Percentiles rank a stretch among this genome's conserved stretches.
Conservation (phyloP, 2,329 filamentous ascomycete species). For the Botrytis fabae region DNA sequence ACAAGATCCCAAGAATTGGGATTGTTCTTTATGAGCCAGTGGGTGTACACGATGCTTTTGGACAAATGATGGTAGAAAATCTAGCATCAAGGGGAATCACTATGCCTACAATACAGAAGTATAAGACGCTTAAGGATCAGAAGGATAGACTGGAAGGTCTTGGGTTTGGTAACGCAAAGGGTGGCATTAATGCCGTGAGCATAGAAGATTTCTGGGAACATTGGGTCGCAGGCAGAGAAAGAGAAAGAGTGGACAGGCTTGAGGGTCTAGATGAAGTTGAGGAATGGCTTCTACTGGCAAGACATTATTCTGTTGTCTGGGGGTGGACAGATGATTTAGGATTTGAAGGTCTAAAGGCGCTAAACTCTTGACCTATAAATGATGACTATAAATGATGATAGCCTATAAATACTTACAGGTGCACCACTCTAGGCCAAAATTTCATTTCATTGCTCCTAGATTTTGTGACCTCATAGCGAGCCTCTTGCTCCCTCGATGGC, state of each 20-base stretch:
- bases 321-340: slow-evolving; percentile 57
- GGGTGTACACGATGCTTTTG: slow-evolving; percentile 80
- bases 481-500: background rate
- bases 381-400: background rate
- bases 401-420: background rate
- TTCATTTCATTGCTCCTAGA: background rate
- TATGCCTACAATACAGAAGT: slow-evolving; percentile 78
- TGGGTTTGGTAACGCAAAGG: slow-evolving; percentile 55
- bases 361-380: background rate
- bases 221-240: slow-evolving; percentile 72
- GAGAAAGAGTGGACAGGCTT: slow-evolving; percentile 72
- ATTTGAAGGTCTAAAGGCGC: slow-evolving; percentile 15
- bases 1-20: slow-evolving; percentile 50
- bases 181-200: slow-evolving; percentile 56
- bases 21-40: slow-evolving; percentile 89
- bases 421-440: background rate
- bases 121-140: slow-evolving; percentile 69
- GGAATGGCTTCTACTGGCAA: slow-evolving; percentile 84
- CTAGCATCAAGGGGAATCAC: slow-evolving; percentile 77
- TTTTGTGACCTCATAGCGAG: background rate
- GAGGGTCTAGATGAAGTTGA: slow-evolving; percentile 95
- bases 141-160: slow-evolving; percentile 62
- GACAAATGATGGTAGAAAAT: slow-evolving; percentile 88
- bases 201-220: slow-evolving; percentile 71
- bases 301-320: slow-evolving; percentile 90